Evolutionary conservation across 2,329 filamentous ascomycete genomes (phyloP), one percentile per base, ranked within the genome.

Genomic region (Neonectria faginata): DNA sequence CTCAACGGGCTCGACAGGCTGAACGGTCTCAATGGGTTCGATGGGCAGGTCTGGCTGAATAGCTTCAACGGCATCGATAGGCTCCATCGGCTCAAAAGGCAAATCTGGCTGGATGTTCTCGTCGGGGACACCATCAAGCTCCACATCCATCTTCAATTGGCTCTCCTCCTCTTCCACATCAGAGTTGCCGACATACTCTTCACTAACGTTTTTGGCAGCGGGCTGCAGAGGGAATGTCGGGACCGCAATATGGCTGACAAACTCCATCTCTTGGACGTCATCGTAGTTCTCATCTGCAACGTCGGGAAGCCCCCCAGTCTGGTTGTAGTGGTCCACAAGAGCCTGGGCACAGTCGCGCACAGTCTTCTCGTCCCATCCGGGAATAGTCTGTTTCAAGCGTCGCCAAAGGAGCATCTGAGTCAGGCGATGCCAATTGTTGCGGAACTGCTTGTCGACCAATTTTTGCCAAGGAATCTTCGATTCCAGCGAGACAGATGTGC

Each of bases 381-480:
- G 79, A 1, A 81, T 75, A 1, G 64, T 73, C 48, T 76, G 74
- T 62, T 76, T 79, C 50, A 82, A 66, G 4, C 81, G 78, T 53
- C 74, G 74, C 81, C 81, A 83, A 5, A 81, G 67, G 4, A 83
- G 73, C 60, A 77, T 74, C 36, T 79, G 80, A 0, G 77, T 79
- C 11, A 70, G 64, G 5, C 78, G 77, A 50, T 77, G 77, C 76
- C 80, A 83, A 33, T 73, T 77, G n/a, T 70, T 71, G 44, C 81
- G 78, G 57, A 80, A 82, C 6, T 73, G 67, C 42, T 80, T 78
- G 58, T 83, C 77, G 6, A 80, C 78, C 27, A 88, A 72, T 25
- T 73, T 77, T 39, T 73, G 68, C 86, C 86, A 89, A 0, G 81
- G 81, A 44, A 88, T 86, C 51, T 82, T 83, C 9, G 73, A 68